Evolutionary conservation across 2,329 filamentous ascomycete species (phyloP), one percentile per base, ranked within the genome.

Genomic region (Parafenestella ontariensis): DNA sequence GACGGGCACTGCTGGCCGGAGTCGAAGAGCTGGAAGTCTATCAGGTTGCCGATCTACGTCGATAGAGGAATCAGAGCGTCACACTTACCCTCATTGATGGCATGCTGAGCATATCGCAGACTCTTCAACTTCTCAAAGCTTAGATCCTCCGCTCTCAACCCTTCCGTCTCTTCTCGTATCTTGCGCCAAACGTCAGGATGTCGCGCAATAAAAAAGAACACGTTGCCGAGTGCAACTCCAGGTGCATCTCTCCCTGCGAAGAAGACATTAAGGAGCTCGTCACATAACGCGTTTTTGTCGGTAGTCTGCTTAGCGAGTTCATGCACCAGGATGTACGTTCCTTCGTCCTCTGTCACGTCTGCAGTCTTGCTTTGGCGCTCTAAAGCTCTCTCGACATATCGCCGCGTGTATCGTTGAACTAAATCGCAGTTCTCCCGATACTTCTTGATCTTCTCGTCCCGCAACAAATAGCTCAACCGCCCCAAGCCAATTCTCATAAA

Each of bases 31-130:
- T 31, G 10, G 28, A 31, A 11, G 10, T 31, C 15, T 26, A 26
- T 26, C 24, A 26, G 24, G 9, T 26, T 10, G 24, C n/a, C 24
- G 9, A 26, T 6, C 5, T 26, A 26, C 24, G 6, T 26, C 10
- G 24, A 26, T 26, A 26, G 9, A 26, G 9, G 24, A n/a, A 9
- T 10, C 24, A 26, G 24, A 26, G 24, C 5, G 28, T 61, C 42
- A 3, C 6, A 23, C 46, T 36, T 46, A 59, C 56, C 53, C 77
- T 96, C 91, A 77, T 91, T 89, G 65, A 96, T 82, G 45, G 89
- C 78, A 65, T 88, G 81, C 74, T 86, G 71, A 3, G 77, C 62
- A 53, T 74, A 77, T 29, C 52, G 66, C 59, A 77, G 76, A 43
- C 68, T 70, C 56, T 80, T 81, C 51, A 81, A 74, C 8, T 69